Evolutionary conservation across 345 rosid genomes (phyloP).

Genomic region (Eucalyptus tenuipes): DNA sequence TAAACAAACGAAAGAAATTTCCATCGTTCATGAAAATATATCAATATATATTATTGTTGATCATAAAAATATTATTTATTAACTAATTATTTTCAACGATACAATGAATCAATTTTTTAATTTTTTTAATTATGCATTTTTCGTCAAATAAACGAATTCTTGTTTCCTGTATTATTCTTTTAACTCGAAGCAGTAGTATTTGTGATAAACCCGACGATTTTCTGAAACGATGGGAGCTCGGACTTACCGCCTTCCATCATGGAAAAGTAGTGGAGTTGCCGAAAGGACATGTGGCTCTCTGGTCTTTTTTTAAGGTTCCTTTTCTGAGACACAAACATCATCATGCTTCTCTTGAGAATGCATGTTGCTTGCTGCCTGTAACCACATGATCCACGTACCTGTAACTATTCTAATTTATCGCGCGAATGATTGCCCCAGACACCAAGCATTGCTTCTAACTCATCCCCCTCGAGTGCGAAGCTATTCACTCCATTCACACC

Average conservation of each 20-base stretch:
- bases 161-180: neutral
- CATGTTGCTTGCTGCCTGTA: neutral
- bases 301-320: neutral
- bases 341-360: neutral
- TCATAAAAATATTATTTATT: too few species aligned
- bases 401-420: neutral
- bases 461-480: neutral
- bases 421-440: neutral
- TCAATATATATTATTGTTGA: too few species aligned
- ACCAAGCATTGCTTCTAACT: neutral
- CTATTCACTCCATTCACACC: neutral
- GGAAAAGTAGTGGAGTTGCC: neutral
- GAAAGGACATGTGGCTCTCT: neutral
- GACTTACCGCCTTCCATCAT: neutral
- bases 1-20: too few species aligned
- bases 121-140: too few species aligned
- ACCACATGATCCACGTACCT: neutral
- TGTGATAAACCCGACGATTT: neutral
- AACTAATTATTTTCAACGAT: rapidly evolving
- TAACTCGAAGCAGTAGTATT: neutral
- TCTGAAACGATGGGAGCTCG: neutral
- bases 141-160: too few species aligned
- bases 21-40: rapidly evolving
- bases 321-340: neutral
- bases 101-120: too few species aligned